These are phyloP conservation scores for Fomitopsis schrenkii DNA, from an alignment of 1,284 basidiomycete species.

Conservation along the genomic window DNA sequence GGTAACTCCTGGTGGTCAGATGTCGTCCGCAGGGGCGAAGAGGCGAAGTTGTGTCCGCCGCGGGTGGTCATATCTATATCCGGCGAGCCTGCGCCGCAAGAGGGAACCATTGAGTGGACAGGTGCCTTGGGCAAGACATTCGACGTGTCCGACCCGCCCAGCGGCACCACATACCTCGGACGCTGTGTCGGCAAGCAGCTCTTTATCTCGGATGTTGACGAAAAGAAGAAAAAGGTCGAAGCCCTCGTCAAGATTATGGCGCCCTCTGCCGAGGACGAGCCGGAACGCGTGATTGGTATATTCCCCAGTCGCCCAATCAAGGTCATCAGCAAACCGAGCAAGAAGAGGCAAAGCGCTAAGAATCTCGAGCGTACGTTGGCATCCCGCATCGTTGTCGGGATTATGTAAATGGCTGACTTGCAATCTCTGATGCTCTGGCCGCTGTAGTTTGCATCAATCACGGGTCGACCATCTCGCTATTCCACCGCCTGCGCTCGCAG, in stretches of 20 bases:
- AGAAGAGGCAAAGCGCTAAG: conserved; percentile 92
- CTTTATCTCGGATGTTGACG: conserved; percentile 87
- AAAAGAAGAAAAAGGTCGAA: conserved; percentile 90
- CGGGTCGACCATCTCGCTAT: conserved; percentile 91
- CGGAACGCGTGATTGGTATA: conserved; percentile 76
- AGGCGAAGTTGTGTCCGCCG: conserved; percentile 73
- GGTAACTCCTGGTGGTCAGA: conserved; percentile 95
- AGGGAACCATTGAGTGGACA: conserved; percentile 83
- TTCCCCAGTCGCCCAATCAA: conserved; percentile 93
- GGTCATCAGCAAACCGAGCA: conserved; percentile 95
- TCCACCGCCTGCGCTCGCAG: conserved; percentile 91
- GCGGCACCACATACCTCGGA: conserved; percentile 78
- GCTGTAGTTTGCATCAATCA: conserved; percentile 86
- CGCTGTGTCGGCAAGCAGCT: conserved; percentile 89
- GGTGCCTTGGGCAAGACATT: conserved; percentile 78
- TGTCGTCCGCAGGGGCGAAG: conserved; percentile 65
- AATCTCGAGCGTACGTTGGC: conserved; percentile 80
- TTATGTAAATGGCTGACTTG: conserved; percentile 5
- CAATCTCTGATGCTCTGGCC: conserved; percentile 7
- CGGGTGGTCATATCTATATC: conserved; percentile 87
- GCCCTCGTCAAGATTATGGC: conserved; percentile 87
- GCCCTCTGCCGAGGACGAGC: conserved; percentile 72
- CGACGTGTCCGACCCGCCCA: conserved; percentile 76
- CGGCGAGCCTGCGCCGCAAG: conserved; percentile 82
- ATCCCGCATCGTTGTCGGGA: conserved; percentile 13